A percentile compares a stretch with the other conserved stretches of the same genome.
These are phyloP conservation scores for Anethum foeniculum DNA, from an alignment of 140 eudicot species.

Conservation along the genomic window DNA sequence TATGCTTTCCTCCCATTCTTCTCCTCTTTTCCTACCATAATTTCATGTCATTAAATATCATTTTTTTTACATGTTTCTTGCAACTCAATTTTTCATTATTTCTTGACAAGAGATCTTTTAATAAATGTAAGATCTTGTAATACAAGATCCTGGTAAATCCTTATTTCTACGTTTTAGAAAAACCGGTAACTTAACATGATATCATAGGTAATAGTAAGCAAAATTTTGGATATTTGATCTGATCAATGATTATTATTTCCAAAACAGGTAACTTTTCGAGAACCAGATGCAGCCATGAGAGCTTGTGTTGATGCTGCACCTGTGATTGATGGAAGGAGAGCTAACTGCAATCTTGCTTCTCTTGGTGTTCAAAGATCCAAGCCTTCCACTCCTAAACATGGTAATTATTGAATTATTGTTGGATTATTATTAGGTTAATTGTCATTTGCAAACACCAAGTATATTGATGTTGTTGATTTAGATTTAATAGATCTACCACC, in stretches of 20 bases:
- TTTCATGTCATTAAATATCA: too few relatives aligned
- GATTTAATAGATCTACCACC: background rate
- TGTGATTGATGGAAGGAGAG: slow-evolving; percentile 93
- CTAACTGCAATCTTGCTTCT: slow-evolving; percentile 95
- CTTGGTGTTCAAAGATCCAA: slow-evolving; percentile 95
- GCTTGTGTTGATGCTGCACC: slow-evolving; percentile 91
- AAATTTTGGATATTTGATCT: background rate
- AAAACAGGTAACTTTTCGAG: slow-evolving; percentile 77
- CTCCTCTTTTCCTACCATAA: too few relatives aligned
- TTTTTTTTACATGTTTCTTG: background rate
- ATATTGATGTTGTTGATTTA: background rate
- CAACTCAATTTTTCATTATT: background rate
- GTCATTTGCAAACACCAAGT: background rate
- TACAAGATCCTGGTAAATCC: too few relatives aligned
- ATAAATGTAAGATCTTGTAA: background rate
- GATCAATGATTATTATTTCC: background rate
- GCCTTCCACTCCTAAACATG: slow-evolving; percentile 87
- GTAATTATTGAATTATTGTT: background rate
- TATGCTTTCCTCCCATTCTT: slow-evolving; percentile 22
- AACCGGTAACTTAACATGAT: too few relatives aligned
- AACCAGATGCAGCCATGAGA: slow-evolving; percentile 91
- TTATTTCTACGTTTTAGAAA: too few relatives aligned
- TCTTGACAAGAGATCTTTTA: background rate
- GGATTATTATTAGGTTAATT: background rate
- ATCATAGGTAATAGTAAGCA: too few relatives aligned